phyloP scores from a whole-genome alignment of 352 stramenopile species.

The Hyaloperonospora arabidopsidis region DNA sequence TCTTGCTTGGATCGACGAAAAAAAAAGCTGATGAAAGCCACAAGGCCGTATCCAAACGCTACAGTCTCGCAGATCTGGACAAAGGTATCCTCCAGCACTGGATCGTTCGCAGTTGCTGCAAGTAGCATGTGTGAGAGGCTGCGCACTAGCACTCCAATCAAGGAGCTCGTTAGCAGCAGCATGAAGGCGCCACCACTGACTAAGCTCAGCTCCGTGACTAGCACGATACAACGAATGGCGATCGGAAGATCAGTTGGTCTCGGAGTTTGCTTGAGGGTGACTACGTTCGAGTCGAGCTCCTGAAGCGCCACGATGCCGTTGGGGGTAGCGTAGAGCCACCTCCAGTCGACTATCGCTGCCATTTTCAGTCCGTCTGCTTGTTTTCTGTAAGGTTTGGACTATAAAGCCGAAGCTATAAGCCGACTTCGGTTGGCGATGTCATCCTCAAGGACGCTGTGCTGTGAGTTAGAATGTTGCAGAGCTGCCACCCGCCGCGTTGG shows the following conservation, averaged over 20 bases:
- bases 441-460: no score
- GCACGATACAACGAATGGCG: slow-evolving; percentile 23
- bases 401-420: no score
- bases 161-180: slow-evolving; percentile 22
- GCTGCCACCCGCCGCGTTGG: no score
- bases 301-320: slow-evolving; percentile 35
- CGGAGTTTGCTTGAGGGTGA: neutral
- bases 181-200: slow-evolving; percentile 28
- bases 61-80: slow-evolving; percentile 11
- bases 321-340: slow-evolving; percentile 17
- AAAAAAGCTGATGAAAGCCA: slow-evolving; percentile 32
- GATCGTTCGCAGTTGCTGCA: neutral
- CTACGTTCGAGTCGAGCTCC: slow-evolving; percentile 2
- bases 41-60: slow-evolving; percentile 23
- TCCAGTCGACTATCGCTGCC: slow-evolving; percentile 6
- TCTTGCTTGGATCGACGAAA: slow-evolving; percentile 18
- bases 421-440: no score
- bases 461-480: no score
- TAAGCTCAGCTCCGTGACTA: slow-evolving; percentile 38
- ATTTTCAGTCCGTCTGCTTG: slow-evolving; percentile 3
- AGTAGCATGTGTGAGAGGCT: slow-evolving; percentile 13
- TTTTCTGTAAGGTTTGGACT: slow-evolving; percentile 5
- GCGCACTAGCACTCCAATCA: slow-evolving; percentile 13
- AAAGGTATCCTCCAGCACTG: neutral
- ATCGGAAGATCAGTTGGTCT: slow-evolving; percentile 11